These are phyloP conservation scores for Carex littledalei DNA, from an alignment of 176 grass and related monocot species.

Conservation along the genomic window DNA sequence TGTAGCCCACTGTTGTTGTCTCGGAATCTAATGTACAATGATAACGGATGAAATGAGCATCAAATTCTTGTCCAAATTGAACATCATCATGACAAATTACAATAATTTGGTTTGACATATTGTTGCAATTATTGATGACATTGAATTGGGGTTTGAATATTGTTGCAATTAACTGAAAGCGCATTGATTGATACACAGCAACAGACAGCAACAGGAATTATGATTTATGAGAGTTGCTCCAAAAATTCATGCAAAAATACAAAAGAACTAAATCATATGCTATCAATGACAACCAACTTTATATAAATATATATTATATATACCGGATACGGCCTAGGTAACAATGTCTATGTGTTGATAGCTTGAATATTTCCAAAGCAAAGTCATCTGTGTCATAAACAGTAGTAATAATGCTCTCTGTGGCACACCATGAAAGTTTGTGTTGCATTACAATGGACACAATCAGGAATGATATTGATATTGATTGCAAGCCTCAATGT, in stretches of 20 bases:
- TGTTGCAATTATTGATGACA: not conserved
- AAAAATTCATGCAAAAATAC: constrained; percentile 5
- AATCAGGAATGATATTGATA: constrained; percentile 11
- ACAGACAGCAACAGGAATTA: not conserved
- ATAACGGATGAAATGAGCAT: too few relatives aligned
- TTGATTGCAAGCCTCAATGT: not conserved
- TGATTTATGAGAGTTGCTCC: not conserved
- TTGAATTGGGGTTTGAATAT: not conserved
- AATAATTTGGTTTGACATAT: not conserved
- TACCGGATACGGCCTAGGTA: not conserved
- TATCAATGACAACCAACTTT: not conserved
- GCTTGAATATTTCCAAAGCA: not conserved
- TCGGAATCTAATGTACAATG: too few relatives aligned
- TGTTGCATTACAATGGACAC: not conserved
- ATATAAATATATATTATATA: not conserved
- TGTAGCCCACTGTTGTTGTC: too few relatives aligned
- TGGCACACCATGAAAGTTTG: not conserved
- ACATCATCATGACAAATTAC: not conserved
- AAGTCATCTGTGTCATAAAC: not conserved
- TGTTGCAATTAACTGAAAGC: not conserved
- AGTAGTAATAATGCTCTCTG: not conserved
- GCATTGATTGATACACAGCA: constrained; percentile 2
- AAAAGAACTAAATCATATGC: not conserved
- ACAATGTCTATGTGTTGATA: not conserved
- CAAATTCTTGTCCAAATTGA: not conserved